Evolutionary conservation across 2,329 filamentous ascomycete genomes (phyloP), one percentile per base, ranked within the genome.

Genomic region (Beauveria scarabaeidicola): DNA sequence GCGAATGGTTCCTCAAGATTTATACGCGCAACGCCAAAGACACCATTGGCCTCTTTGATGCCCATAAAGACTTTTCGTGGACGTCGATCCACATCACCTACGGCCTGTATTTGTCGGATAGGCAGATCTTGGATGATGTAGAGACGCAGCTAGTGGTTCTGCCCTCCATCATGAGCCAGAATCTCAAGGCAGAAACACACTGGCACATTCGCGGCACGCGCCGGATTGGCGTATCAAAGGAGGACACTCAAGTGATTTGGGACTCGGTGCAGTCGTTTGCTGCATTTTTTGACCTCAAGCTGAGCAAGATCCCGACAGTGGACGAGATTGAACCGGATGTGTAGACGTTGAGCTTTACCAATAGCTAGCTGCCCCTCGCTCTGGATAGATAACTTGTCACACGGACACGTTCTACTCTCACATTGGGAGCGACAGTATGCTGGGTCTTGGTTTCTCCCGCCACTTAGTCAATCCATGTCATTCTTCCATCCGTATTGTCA

Each of bases 141-240:
- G 81, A 83, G 52, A 83, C 82, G 1, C 78, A 84, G 64, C 68
- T 84, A 9, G 76, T 81, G 1, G 79, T 81, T 1, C 68, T 84
- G 3, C 70, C 75, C 3, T 78, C 76, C 1, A 84, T 85, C 59
- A 81, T 84, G 78, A 80, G 79, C 6, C 82, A 85, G 66, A 84
- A 84, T 60, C 66, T 84, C 19, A 69, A 69, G 0, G 69, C 72
- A 1, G 78, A 82, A 66, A 80, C 81, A 1, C 76, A 74, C 17
- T 85, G 81, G 81, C 82, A 85, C 69, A 72, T 61, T 58, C 54
- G 60, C 47, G 43, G 63, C 60, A 69, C 67, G 3, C 60, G 68
- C 17, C 60, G 68, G 1, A 66, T 69, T 11, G 68, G 69, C 0
- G 68, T 70, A 19, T 66, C 66, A 1, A 66, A 64, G 57, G 57